Evolutionary conservation across 2,329 filamentous ascomycete species (phyloP), one percentile per base, ranked within the genome.

Genomic region (Trichoderma afroharzianum): DNA sequence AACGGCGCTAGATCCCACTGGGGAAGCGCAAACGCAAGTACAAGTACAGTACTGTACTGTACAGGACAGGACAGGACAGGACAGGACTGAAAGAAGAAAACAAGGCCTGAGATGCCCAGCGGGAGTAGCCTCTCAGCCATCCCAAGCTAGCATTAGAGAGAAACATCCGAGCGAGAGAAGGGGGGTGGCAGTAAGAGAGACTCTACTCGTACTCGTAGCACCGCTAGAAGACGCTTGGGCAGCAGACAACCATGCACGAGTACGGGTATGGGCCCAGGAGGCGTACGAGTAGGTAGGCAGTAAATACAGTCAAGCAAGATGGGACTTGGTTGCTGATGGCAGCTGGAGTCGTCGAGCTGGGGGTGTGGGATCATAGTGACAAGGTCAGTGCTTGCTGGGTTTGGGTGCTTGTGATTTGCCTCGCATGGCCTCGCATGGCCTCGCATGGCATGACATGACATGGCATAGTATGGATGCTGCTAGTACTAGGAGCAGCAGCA

Each of bases 321-420:
- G n/a, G 4, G 55, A 67, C 57, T 21, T 11, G 7, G 26, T 33
- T 50, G 63, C 62, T 66, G 71, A 62, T 59, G 63, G 53, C n/a
- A 69, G 59, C 67, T 58, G 68, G 62, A 67, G 36, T 50, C 14
- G 26, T 59, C 59, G 59, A 63, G 68, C 72, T 75, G 36, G 71
- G 75, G 68, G 63, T 73, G 67, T 39, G 64, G 67, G 36, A 68
- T 76, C 76, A 64, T 50, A 30, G 28, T 62, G 58, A 30, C 32
- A 57, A 26, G 67, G 66, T 26, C 71, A 55, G 55, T 59, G 57
- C 57, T 59, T 30, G 61, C 39, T 57, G 28, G 33, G 55, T 59
- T 30, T 57, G 28, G 33, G 55, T 59, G 33, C 58, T 63, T 58
- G 61, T 72, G 71, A 70, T 64, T 70, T 70, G 59, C 71, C 61